Evolutionary conservation across 257 asterid genomes (phyloP).

Genomic region (Solanum stenotomum): DNA sequence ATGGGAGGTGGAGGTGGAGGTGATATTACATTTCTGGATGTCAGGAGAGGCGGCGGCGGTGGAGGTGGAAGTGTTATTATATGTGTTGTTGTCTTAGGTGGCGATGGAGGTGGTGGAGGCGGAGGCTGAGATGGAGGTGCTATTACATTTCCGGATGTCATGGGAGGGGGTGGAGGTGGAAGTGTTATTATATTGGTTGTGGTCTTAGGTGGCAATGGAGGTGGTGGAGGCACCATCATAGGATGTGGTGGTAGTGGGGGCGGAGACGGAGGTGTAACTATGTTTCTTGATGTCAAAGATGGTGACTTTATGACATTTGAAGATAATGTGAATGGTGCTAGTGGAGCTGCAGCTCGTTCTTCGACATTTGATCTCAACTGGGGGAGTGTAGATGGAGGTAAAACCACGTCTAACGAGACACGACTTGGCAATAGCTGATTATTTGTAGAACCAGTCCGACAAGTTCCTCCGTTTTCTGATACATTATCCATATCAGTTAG

Average conservation of each 20-base stretch:
- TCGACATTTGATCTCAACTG: conserved; percentile 8
- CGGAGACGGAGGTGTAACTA: conserved; percentile 11
- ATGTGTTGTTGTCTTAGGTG: neutral
- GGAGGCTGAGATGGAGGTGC: conserved; percentile 4
- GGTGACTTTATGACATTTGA: neutral
- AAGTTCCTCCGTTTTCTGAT: conserved; percentile 3
- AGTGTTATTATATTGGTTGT: neutral
- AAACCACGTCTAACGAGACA: conserved; percentile 4
- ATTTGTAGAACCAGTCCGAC: neutral
- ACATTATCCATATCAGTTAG: conserved; percentile 3
- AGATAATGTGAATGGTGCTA: neutral
- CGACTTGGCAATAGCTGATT: conserved; percentile 5
- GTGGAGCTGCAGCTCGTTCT: neutral
- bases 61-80: conserved; percentile 8
- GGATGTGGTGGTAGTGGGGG: neutral
- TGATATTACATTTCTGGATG: neutral
- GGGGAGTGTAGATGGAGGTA: conserved; percentile 16
- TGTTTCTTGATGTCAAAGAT: neutral
- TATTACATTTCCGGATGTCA: neutral
- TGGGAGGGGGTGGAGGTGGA: conserved; percentile 6
- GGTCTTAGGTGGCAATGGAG: neutral
- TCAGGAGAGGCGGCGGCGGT: conserved; percentile 8
- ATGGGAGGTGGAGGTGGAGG: conserved; percentile 23
- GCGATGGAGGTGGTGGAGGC: neutral
- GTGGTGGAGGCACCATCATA: neutral